phyloP scores from a whole-genome alignment of 139 green algal species.

The Chlorella vulgaris region DNA sequence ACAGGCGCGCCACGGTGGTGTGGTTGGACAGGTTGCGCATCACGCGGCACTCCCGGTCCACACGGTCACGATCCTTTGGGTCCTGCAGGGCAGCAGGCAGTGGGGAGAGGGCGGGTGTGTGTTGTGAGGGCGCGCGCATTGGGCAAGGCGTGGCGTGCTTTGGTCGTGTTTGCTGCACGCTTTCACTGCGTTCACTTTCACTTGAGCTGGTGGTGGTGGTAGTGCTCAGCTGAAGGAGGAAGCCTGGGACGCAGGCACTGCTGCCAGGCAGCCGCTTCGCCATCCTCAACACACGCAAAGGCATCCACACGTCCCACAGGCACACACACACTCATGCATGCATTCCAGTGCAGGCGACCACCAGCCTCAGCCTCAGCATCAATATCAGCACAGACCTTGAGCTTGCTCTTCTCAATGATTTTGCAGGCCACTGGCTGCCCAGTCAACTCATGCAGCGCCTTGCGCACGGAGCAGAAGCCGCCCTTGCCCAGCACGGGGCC shows the following conservation, averaged over 20 bases:
- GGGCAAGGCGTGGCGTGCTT: too few species aligned
- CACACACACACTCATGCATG: too few species aligned
- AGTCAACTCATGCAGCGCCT: conserved; percentile 70
- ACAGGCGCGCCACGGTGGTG: conserved; percentile 68
- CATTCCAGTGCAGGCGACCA: too few species aligned
- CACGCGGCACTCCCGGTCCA: conserved; percentile 84
- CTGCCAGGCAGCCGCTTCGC: too few species aligned
- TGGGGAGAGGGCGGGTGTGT: neutral
- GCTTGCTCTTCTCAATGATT: conserved; percentile 83
- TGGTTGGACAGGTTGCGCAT: conserved; percentile 76
- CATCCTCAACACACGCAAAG: too few species aligned
- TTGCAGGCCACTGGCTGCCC: conserved; percentile 82
- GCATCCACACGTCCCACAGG: too few species aligned
- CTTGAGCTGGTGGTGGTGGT: too few species aligned
- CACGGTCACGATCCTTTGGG: conserved; percentile 57
- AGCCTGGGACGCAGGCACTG: too few species aligned
- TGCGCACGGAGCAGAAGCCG: conserved; percentile 78
- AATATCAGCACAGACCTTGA: conserved; percentile 44
- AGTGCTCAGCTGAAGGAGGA: too few species aligned
- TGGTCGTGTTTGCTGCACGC: too few species aligned
- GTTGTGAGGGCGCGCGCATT: neutral
- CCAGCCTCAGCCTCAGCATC: neutral
- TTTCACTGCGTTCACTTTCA: too few species aligned
- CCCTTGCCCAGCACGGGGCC: conserved; percentile 83
- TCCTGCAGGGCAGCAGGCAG: conserved; percentile 40